Conservation (phyloP, 2,329 filamentous ascomycete species). For the Aspergillus bombycis region DNA sequence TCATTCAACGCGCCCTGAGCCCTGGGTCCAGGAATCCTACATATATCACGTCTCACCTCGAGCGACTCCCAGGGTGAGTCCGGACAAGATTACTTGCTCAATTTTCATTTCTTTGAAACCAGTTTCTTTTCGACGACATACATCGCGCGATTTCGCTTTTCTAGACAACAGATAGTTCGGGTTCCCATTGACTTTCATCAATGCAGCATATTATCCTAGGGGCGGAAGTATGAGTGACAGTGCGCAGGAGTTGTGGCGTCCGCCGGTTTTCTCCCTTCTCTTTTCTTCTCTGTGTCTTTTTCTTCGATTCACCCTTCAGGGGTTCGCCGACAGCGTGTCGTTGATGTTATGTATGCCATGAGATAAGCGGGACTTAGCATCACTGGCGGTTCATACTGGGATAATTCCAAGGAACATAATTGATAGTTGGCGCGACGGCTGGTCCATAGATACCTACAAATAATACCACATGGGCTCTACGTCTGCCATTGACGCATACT, state of each 20-base stretch:
- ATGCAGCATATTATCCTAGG: neutral
- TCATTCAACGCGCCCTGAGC: neutral
- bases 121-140: neutral
- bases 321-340: slow-evolving; percentile 2
- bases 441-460: slow-evolving; percentile 13
- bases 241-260: slow-evolving; percentile 16
- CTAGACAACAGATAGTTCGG: neutral
- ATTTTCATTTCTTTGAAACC: neutral
- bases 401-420: slow-evolving; percentile 24
- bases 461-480: slow-evolving; percentile 14
- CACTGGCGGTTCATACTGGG: slow-evolving; percentile 20
- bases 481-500: slow-evolving; percentile 5
- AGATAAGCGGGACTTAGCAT: slow-evolving; percentile 24
- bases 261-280: slow-evolving; percentile 4
- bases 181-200: neutral
- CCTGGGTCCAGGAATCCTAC: too few relatives aligned
- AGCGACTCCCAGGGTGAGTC: neutral
- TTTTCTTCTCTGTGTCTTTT: neutral
- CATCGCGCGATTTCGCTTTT: neutral
- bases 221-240: slow-evolving; percentile 1
- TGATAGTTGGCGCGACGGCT: slow-evolving; percentile 18
- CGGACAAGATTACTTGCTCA: neutral
- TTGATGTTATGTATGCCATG: slow-evolving; percentile 21
- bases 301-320: neutral
- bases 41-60: neutral